phyloP scores from a whole-genome alignment of 257 asterid species.

The Avicennia marina region DNA sequence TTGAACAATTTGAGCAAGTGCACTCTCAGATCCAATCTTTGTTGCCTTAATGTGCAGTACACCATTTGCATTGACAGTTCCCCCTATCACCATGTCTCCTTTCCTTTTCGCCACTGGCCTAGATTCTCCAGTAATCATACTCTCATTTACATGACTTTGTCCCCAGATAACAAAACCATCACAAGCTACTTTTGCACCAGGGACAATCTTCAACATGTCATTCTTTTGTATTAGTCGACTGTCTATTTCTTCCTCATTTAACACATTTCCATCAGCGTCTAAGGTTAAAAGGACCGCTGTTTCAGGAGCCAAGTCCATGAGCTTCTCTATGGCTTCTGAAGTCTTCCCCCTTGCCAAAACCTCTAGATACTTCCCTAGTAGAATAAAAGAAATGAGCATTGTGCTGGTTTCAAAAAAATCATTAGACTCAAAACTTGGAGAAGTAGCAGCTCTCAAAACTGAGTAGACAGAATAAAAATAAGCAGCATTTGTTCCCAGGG shows the following conservation, averaged over 20 bases:
- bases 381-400: slow-evolving; percentile 64
- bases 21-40: slow-evolving; percentile 64
- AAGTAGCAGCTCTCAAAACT: slow-evolving; percentile 43
- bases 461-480: slow-evolving; percentile 64
- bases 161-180: slow-evolving; percentile 67
- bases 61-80: slow-evolving; percentile 52
- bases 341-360: slow-evolving; percentile 68
- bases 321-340: slow-evolving; percentile 66
- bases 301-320: slow-evolving; percentile 56
- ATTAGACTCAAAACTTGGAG: slow-evolving; percentile 38
- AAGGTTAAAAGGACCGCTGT: slow-evolving; percentile 36
- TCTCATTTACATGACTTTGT: slow-evolving; percentile 51
- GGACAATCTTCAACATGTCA: slow-evolving; percentile 55
- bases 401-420: slow-evolving; percentile 72
- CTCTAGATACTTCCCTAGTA: slow-evolving; percentile 63
- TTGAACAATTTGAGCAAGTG: slow-evolving; percentile 59
- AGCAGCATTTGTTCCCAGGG: slow-evolving; percentile 66
- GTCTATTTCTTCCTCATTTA: slow-evolving; percentile 54
- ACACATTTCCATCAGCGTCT: slow-evolving; percentile 37
- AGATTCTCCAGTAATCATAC: slow-evolving; percentile 77
- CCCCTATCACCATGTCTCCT: slow-evolving; percentile 57
- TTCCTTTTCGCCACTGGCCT: slow-evolving; percentile 41
- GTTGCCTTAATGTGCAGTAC: slow-evolving; percentile 53
- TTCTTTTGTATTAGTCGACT: slow-evolving; percentile 47
- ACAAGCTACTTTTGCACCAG: slow-evolving; percentile 59